phyloP scores from a whole-genome alignment of 306 rosid genomes.

The Prinsepia uniflora region DNA sequence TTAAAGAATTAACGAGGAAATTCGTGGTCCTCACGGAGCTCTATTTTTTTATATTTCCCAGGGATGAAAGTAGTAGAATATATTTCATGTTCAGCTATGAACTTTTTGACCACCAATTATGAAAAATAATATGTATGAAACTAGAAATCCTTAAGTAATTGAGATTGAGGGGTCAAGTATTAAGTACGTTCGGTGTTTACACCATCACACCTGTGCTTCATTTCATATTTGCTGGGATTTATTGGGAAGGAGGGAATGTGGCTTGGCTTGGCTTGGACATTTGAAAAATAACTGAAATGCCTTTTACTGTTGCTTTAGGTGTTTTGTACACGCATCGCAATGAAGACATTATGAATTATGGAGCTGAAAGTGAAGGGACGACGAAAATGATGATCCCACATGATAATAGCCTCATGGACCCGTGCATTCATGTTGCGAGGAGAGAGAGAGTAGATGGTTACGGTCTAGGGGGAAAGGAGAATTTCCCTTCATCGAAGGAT shows the following conservation, averaged over 20 bases:
- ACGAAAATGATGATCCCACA: constrained; percentile 20
- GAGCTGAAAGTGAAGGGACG: constrained; percentile 43
- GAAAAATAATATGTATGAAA: too few species aligned
- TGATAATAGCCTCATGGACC: constrained; percentile 26
- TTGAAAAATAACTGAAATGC: not conserved
- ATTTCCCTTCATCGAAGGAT: constrained; percentile 35
- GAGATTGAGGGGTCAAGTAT: too few species aligned
- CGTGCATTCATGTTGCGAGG: constrained; percentile 23
- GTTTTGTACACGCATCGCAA: constrained; percentile 78
- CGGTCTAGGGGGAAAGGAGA: constrained; percentile 23
- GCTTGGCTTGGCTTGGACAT: too few species aligned
- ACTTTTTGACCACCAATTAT: not conserved
- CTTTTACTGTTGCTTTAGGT: constrained; percentile 35
- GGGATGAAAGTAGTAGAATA: not conserved
- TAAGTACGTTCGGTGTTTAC: too few species aligned
- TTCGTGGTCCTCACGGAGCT: not conserved
- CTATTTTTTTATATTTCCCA: not conserved
- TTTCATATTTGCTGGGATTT: too few species aligned
- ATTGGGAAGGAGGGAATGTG: too few species aligned
- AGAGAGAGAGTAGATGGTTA: constrained; percentile 34
- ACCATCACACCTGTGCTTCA: not conserved
- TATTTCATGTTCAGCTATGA: not conserved
- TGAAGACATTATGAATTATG: constrained; percentile 66
- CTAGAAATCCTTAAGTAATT: too few species aligned
- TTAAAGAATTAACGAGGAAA: not conserved